A percentile compares a stretch with the other conserved stretches of the same genome.
phyloP scores from a whole-genome alignment of 2,329 filamentous ascomycete species.

The Curvularia lunata region DNA sequence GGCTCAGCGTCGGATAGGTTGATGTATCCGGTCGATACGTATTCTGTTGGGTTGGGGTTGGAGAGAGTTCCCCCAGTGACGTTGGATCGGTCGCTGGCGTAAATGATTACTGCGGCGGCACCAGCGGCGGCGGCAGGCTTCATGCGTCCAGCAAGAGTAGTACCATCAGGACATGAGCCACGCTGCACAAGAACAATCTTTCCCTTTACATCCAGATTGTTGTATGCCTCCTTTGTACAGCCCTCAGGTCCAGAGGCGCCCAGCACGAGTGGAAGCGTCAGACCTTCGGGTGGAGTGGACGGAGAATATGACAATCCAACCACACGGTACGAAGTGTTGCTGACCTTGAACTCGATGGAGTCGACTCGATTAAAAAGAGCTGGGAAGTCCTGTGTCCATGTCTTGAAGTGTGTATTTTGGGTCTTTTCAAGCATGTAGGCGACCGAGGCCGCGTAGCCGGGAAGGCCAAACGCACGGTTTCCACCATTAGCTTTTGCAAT shows the following conservation, averaged over 20 bases:
- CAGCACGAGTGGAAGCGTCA: slow-evolving; percentile 51
- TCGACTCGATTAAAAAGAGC: slow-evolving; percentile 54
- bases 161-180: slow-evolving; percentile 51
- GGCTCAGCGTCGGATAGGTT: slow-evolving; percentile 53
- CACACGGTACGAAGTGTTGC: slow-evolving; percentile 48
- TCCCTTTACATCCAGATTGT: slow-evolving; percentile 47
- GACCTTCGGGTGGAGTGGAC: slow-evolving; percentile 54
- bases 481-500: slow-evolving; percentile 64
- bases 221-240: slow-evolving; percentile 50
- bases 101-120: slow-evolving; percentile 52
- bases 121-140: slow-evolving; percentile 52
- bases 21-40: slow-evolving; percentile 52
- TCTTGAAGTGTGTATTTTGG: slow-evolving; percentile 47
- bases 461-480: slow-evolving; percentile 65
- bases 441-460: slow-evolving; percentile 64
- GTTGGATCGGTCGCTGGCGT: slow-evolving; percentile 47
- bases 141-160: slow-evolving; percentile 50
- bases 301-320: slow-evolving; percentile 57
- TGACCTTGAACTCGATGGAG: slow-evolving; percentile 51
- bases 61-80: slow-evolving; percentile 52
- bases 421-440: slow-evolving; percentile 63
- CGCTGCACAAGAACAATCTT: slow-evolving; percentile 54
- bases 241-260: slow-evolving; percentile 51
- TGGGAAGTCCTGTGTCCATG: slow-evolving; percentile 59
- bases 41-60: slow-evolving; percentile 44